phyloP scores from a whole-genome alignment of 441 rosid species.

The Viola pubescens region DNA sequence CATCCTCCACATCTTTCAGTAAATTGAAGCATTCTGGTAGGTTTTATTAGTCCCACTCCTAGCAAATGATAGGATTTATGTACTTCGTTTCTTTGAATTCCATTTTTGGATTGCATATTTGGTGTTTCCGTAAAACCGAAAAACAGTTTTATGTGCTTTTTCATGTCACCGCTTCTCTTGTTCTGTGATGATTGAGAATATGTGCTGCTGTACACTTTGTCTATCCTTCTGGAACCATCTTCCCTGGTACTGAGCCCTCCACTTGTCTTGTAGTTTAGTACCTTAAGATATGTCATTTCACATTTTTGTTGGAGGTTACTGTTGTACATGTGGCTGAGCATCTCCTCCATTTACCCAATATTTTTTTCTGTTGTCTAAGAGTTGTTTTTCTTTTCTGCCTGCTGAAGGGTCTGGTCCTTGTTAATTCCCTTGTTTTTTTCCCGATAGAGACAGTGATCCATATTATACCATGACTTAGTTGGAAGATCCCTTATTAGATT shows the following conservation, averaged over 20 bases:
- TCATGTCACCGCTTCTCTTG: conserved; percentile 14
- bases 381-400: not conserved
- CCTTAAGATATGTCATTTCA: conserved; percentile 6
- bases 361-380: not conserved
- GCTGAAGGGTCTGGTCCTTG: not conserved
- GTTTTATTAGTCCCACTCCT: too few species aligned
- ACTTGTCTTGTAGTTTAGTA: not conserved
- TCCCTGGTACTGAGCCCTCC: conserved; percentile 3
- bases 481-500: not conserved
- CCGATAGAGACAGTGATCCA: not conserved
- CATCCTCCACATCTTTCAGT: too few species aligned
- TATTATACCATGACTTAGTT: not conserved
- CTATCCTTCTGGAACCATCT: conserved; percentile 10
- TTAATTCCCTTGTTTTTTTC: not conserved
- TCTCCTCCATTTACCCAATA: not conserved
- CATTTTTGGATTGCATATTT: conserved; percentile 8
- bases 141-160: not conserved
- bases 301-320: not conserved
- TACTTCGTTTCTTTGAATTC: not conserved
- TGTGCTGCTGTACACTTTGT: conserved; percentile 19
- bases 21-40: too few species aligned
- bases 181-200: conserved; percentile 20
- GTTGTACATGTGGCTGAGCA: not conserved
- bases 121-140: conserved; percentile 6
- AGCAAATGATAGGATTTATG: too few species aligned